Evolutionary conservation across 2,329 filamentous ascomycete species (phyloP).

Genomic region (Pseudogymnoascus sp.): DNA sequence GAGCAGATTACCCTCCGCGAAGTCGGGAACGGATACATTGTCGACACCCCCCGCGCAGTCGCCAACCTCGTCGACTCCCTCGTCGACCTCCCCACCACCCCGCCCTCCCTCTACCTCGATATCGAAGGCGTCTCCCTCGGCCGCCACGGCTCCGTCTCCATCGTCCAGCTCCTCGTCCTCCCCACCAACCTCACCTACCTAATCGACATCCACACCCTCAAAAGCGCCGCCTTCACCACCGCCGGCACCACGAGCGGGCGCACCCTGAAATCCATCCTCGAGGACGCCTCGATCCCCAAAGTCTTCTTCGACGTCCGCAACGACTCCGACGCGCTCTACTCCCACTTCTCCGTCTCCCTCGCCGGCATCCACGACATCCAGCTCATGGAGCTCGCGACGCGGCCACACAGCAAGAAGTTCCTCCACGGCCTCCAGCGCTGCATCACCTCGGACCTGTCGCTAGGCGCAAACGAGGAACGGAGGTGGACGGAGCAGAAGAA

Average conservation of each 20-base stretch:
- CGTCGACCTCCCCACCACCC: slow-evolving; percentile 16
- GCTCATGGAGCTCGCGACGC: slow-evolving; percentile 43
- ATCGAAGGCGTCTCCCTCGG: slow-evolving; percentile 35
- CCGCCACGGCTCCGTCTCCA: slow-evolving; percentile 34
- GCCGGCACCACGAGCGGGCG: slow-evolving; percentile 19
- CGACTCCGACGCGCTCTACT: slow-evolving; percentile 47
- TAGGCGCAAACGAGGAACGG: slow-evolving; percentile 15
- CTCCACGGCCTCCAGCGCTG: slow-evolving; percentile 34
- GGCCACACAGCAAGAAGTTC: slow-evolving; percentile 14
- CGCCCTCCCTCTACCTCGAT: slow-evolving; percentile 35
- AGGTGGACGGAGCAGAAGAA: slow-evolving; percentile 32
- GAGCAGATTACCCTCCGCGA: not conserved
- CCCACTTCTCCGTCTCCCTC: slow-evolving; percentile 36
- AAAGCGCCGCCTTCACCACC: slow-evolving; percentile 29
- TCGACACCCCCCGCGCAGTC: not conserved
- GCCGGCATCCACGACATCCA: slow-evolving; percentile 44
- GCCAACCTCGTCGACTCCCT: slow-evolving; percentile 12
- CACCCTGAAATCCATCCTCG: slow-evolving; percentile 35
- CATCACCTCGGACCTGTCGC: slow-evolving; percentile 18
- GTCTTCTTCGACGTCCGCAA: slow-evolving; percentile 52
- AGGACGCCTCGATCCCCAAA: slow-evolving; percentile 37
- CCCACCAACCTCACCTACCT: slow-evolving; percentile 28
- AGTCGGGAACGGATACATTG: not conserved
- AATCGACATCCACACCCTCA: slow-evolving; percentile 34
- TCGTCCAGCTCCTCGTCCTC: slow-evolving; percentile 31